Base-by-base conservation (phyloP, 2,329 filamentous ascomycete species). In the Elsinoe necatrix region DNA sequence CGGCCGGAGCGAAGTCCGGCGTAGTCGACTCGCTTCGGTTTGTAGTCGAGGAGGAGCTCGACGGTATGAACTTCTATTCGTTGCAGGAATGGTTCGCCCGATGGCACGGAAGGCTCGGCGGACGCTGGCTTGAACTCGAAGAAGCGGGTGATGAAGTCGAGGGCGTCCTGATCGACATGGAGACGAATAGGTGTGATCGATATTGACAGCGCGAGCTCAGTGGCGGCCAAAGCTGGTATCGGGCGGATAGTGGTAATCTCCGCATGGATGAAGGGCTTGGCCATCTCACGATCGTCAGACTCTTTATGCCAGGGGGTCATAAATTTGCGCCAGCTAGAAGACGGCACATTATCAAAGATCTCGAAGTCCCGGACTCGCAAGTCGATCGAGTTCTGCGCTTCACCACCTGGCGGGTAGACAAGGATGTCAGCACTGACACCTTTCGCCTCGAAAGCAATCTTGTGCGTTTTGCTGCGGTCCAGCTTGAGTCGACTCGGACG, bases 271-370 rank as follows among this genome's bases (percentile, higher is more conserved):
- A 97, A 96, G 65, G 84, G 89, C 12, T 86, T 86, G 16, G 85
- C 86, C 71, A 88, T 86, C 71, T 97, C 89, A 50, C 91, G 82
- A 20, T 60, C 57, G 65, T 89, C 84, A n/a, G 87, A 88, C 9
- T 85, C 85, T 67, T 95, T 89, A 58, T 87, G 83, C 74, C 95
- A 87, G 65, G 95, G 96, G 0, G 92, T 97, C 12, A 89, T 85
- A 72, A 98, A 98, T 69, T 96, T 98, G 70, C 88, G 95, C 95
- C 95, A 98, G 0, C 92, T 96, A 2, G 93, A 98, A 0, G 89
- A 92, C 1, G 90, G 89, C 1, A 98, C 81, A 66, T 96, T 89
- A 69, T 98, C 93, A 60, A 93, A 95, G 14, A 98, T 84, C 63
- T 95, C 91, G 11, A 98, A 76, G 58, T 93, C 86, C 37, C 82